Evolutionary conservation across 169 alveolate species (phyloP).

Genomic region (Plasmodium ovale): DNA sequence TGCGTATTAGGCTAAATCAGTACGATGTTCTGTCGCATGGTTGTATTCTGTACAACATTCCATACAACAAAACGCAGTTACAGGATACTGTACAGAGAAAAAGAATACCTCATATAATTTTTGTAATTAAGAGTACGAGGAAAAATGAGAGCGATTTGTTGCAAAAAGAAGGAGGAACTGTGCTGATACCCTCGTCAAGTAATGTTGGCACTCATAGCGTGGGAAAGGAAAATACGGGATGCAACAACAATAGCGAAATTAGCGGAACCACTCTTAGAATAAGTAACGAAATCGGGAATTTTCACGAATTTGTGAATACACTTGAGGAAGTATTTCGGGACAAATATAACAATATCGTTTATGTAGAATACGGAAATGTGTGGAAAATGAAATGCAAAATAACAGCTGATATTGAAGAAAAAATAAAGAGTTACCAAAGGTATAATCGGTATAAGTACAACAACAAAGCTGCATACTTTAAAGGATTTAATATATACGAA

Average conservation of each 20-base stretch:
- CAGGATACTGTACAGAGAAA: not conserved
- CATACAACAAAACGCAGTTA: constrained; percentile 34
- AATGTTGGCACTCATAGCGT: too few relatives aligned
- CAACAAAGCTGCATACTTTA: constrained; percentile 44
- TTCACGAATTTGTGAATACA: constrained; percentile 5
- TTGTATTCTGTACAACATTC: constrained; percentile 52
- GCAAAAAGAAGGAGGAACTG: too few relatives aligned
- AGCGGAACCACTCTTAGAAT: too few relatives aligned
- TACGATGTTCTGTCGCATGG: constrained; percentile 69
- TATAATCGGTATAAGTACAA: constrained; percentile 65
- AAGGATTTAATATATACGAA: constrained; percentile 70
- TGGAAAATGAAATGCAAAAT: constrained; percentile 69
- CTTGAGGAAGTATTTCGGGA: constrained; percentile 13
- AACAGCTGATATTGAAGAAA: constrained; percentile 31
- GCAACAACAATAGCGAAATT: too few relatives aligned
- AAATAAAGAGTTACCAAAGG: constrained; percentile 31
- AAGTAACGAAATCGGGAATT: not conserved
- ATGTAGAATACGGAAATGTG: constrained; percentile 36
- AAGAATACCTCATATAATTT: constrained; percentile 43
- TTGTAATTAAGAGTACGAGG: constrained; percentile 4
- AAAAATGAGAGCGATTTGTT: not conserved
- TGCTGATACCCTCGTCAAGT: too few relatives aligned
- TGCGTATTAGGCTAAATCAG: constrained; percentile 33
- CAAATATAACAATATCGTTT: constrained; percentile 46
- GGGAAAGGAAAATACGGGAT: too few relatives aligned